Percentiles rank a stretch among this genome's conserved stretches.
phyloP scores from a whole-genome alignment of 116 monocot genomes.

The Iris pallida region DNA sequence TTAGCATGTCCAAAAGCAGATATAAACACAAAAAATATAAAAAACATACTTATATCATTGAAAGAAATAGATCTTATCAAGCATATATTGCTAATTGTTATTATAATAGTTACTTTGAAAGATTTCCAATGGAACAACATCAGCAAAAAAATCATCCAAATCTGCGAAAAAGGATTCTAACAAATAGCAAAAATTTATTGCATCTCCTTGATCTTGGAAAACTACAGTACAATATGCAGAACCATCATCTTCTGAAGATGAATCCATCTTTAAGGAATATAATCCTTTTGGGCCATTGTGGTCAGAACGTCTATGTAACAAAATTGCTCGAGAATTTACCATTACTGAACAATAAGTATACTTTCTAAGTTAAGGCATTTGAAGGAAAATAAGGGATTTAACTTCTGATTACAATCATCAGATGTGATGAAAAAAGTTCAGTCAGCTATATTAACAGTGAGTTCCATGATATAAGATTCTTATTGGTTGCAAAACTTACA shows the following conservation, averaged over 20 bases:
- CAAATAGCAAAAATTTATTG: conserved; percentile 67
- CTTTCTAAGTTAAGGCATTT: no score
- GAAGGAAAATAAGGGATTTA: no score
- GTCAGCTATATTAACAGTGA: no score
- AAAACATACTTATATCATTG: no score
- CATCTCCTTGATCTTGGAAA: conserved; percentile 74
- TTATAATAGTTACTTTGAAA: no score
- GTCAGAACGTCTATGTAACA: conserved; percentile 35
- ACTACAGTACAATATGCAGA: conserved; percentile 39
- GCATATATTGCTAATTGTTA: no score
- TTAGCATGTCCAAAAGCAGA: no score
- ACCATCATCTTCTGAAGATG: conserved; percentile 24
- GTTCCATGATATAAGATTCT: background rate
- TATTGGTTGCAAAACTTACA: conserved; percentile 26
- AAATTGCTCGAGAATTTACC: conserved; percentile 51
- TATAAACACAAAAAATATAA: no score
- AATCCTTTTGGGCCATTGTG: conserved; percentile 36
- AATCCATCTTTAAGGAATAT: conserved; percentile 47
- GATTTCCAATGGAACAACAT: conserved; percentile 62
- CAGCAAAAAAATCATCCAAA: conserved; percentile 54
- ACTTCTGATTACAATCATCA: no score
- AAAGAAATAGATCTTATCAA: no score
- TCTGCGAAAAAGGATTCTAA: conserved; percentile 68
- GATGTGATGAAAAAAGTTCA: no score
- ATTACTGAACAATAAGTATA: background rate